Evolutionary conservation across 176 grass and related monocot species (phyloP), one percentile per base, ranked within the genome.

Genomic region (Areca catechu): DNA sequence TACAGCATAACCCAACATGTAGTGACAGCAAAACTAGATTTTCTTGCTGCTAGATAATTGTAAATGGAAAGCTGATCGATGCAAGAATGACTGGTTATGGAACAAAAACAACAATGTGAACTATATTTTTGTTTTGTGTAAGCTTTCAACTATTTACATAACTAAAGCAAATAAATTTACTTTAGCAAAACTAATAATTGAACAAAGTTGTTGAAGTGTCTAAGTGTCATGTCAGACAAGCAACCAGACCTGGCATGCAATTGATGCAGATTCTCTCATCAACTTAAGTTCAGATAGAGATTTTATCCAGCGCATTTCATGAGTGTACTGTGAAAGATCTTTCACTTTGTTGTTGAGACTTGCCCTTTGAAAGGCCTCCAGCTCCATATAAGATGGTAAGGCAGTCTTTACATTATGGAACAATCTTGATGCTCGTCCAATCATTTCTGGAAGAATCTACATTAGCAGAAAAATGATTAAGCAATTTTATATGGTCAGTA

Each of bases 221-320:
- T 1, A 43, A 43, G 34, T 43, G 34, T 14, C 34, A 43, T 43
- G 34, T 12, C 7, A 43, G 34, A 12, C 34, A 43, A 10, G 9
- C 34, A 43, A 43, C 34, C 10, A 43, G 10, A 96, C 86, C 86
- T 96, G 86, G 58, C 86, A 90, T 54, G 85, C 92, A 55, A 91
- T 88, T 50, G 92, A 88, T 73, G 86, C 92, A 10, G 87, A 97
- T 82, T 85, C 78, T 52, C 78, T 84, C 86, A 97, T 91, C 56
- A 97, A 79, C 58, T 68, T 80, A 55, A 88, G 56, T 77, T 97
- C 92, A 0, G 86, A 82, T 63, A 77, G 57, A 60, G 92, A 91
- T 50, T 97, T 97, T 56, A 88, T 62, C 93, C 93, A 97, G 51
- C 87, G 75, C 18, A 97, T 65, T 77, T 91, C 81, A 62, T 91